Evolutionary conservation across 2,329 filamentous ascomycete genomes (phyloP), one percentile per base, ranked within the genome.

Genomic region (Scopulariopsis brevicaulis): DNA sequence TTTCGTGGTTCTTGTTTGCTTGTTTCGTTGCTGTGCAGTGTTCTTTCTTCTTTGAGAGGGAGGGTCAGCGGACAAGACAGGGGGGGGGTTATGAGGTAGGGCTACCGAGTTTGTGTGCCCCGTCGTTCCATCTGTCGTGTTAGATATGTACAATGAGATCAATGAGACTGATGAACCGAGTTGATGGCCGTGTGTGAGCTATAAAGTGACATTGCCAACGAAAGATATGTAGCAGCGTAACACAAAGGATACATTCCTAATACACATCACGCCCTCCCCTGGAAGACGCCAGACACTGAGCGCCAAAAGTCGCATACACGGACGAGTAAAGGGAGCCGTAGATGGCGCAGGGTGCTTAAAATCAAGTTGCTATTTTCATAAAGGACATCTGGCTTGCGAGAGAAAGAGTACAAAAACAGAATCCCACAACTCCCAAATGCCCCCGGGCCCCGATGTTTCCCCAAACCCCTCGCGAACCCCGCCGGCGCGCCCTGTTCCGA

Each of bases 1-100:
- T 34, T 35, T 14, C 20, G 7, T 53, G n/a, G 40, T 43, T 28
- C 22, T 58, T 50, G 18, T 14, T 22, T 43, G 28, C 18, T 54
- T 54, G 20, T 54, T 55, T 58, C 28, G 10, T 54, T 46, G 20
- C 15, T n/a, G n/a, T n/a, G 18, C n/a, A 15, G n/a, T n/a, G 15
- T 46, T 46, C 14, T 46, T n/a, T 18, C 18, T 22, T 20, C 6
- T 24, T 12, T 48, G 37, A 37, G 35, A 54, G 40, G 43, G 40
- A 46, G 55, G 55, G 40, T 56, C 55, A 15, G 40, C 25, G 18
- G 48, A 57, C 55, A 53, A 48, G 55, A 53, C 24, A 40, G 55
- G 25, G 34, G 34, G 34, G 34, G 7, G 22, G 46, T 40, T 40
- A 50, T 24, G 46, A 50, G 40, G 15, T 7, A n/a, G 40, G 7